phyloP scores from a whole-genome alignment of 1,284 basidiomycete species.

The Thelephora terrestris region DNA sequence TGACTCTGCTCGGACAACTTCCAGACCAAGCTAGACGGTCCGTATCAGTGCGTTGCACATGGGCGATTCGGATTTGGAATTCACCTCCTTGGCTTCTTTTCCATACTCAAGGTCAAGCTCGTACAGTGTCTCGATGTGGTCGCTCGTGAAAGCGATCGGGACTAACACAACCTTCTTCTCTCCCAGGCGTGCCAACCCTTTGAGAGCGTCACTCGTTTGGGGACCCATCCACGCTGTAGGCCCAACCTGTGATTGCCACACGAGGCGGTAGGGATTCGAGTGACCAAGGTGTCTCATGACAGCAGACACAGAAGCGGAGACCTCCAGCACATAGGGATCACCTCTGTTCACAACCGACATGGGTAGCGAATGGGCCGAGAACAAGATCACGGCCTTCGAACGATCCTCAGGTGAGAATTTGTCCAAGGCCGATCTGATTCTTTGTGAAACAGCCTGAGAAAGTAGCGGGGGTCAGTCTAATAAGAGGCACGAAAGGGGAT shows the following conservation, averaged over 20 bases:
- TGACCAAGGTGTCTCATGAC: constrained; percentile 82
- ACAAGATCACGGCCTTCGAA: constrained; percentile 75
- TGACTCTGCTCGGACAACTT: constrained; percentile 88
- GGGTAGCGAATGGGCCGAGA: constrained; percentile 96
- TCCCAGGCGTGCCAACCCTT: constrained; percentile 85
- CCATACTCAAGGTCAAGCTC: constrained; percentile 94
- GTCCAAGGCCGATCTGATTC: constrained; percentile 76
- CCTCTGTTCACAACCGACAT: constrained; percentile 98
- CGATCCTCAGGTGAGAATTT: constrained; percentile 70
- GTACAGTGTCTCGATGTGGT: constrained; percentile 98
- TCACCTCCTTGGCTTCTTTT: constrained; percentile 84
- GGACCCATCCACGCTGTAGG: constrained; percentile 98
- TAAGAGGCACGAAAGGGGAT: background rate
- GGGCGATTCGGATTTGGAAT: constrained; percentile 13
- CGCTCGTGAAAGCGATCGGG: constrained; percentile 97
- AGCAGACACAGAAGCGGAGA: constrained; percentile 85
- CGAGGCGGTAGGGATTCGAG: constrained; percentile 80
- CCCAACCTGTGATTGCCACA: constrained; percentile 98
- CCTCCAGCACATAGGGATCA: constrained; percentile 95
- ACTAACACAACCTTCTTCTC: constrained; percentile 84
- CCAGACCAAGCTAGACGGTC: constrained; percentile 70
- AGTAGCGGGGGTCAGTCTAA: background rate
- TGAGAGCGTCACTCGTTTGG: constrained; percentile 88
- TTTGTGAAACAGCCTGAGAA: constrained; percentile 78
- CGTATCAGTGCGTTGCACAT: background rate